phyloP scores from a whole-genome alignment of 2,329 filamentous ascomycete species.

The Colletotrichum lentis region DNA sequence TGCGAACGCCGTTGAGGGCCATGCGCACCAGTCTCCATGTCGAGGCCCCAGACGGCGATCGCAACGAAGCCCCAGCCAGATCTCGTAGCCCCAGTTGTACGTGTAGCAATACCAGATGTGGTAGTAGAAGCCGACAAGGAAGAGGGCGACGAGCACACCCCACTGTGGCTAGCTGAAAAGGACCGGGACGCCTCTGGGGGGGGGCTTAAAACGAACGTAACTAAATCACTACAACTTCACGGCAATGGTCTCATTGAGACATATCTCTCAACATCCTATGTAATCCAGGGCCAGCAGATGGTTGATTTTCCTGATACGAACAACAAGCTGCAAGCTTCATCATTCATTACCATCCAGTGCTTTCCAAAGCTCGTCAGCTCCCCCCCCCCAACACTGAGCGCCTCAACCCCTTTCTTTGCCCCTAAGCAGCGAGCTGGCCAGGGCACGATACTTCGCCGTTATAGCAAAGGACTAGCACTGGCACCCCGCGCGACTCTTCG shows the following conservation, averaged over 20 bases:
- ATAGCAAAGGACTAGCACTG: slow-evolving; percentile 21
- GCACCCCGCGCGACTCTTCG: not conserved
- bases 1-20: slow-evolving; percentile 48
- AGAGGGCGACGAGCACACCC: slow-evolving; percentile 47
- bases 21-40: slow-evolving; percentile 53
- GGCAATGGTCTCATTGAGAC: not conserved
- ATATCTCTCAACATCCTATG: not conserved
- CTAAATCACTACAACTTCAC: not conserved
- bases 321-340: not conserved
- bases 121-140: slow-evolving; percentile 51
- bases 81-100: slow-evolving; percentile 53
- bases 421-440: slow-evolving; percentile 17
- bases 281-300: not conserved
- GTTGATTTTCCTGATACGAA: not conserved
- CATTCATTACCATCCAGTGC: not conserved
- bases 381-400: slow-evolving; percentile 25
- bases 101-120: slow-evolving; percentile 47
- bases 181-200: not conserved
- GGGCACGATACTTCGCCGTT: slow-evolving; percentile 20
- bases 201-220: not conserved
- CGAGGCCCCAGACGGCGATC: slow-evolving; percentile 48
- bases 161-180: not conserved
- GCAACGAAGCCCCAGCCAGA: slow-evolving; percentile 54
- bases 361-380: slow-evolving; percentile 15
- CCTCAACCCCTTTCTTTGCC: not conserved